These are phyloP conservation scores for Cupressus sempervirens DNA, from an alignment of 75 land plant genomes.

Conservation along the genomic window DNA sequence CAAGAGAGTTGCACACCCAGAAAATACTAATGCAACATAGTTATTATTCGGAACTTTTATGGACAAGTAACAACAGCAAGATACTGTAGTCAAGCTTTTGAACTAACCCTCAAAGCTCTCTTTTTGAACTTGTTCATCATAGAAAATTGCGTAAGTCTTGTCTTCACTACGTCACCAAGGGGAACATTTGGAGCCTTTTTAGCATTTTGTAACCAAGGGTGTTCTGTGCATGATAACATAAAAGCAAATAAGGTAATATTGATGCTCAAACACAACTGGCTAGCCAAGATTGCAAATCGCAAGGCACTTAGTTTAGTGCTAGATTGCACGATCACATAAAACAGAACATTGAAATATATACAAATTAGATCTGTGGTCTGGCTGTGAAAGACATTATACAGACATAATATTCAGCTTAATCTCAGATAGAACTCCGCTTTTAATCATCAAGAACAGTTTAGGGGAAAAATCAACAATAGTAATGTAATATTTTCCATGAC, in stretches of 20 bases:
- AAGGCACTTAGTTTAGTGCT: neutral
- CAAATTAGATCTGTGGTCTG: neutral
- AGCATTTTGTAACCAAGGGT: constrained; percentile 56
- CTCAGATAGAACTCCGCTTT: too few relatives aligned
- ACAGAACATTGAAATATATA: neutral
- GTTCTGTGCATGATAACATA: constrained; percentile 30
- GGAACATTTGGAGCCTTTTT: constrained; percentile 65
- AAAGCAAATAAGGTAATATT: neutral
- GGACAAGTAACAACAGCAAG: neutral
- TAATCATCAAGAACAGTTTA: neutral
- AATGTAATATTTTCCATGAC: neutral
- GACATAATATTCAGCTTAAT: neutral
- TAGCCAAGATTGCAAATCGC: neutral
- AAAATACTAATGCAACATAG: neutral
- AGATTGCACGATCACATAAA: neutral
- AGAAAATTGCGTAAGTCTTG: constrained; percentile 56
- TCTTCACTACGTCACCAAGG: constrained; percentile 60
- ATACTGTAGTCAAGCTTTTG: neutral
- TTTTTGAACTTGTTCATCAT: constrained; percentile 57
- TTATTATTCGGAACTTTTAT: neutral
- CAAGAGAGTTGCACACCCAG: neutral
- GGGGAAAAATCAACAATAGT: neutral
- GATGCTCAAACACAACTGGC: neutral
- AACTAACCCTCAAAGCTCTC: constrained; percentile 45
- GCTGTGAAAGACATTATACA: neutral